Conservation (phyloP, 2,329 filamentous ascomycete species). For the Coniochaeta pulveracea region DNA sequence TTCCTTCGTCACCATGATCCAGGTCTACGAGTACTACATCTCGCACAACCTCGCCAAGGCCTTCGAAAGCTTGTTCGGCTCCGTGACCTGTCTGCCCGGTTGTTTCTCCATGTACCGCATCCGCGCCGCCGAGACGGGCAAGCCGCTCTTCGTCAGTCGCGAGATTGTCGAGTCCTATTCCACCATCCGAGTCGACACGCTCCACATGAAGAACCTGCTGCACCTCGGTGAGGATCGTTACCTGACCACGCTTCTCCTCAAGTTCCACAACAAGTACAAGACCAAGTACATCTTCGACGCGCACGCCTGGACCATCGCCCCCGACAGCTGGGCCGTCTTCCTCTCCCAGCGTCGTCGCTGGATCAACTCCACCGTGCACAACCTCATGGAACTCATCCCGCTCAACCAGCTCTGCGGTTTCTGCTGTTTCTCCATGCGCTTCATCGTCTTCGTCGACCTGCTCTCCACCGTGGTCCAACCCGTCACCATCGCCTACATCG, state of each 20-base stretch:
- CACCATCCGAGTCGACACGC: slow-evolving; percentile 89
- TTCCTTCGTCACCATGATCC: slow-evolving; percentile 96
- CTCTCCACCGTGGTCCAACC: slow-evolving; percentile 87
- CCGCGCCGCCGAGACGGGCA: slow-evolving; percentile 84
- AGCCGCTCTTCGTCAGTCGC: slow-evolving; percentile 89
- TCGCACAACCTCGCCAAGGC: slow-evolving; percentile 95
- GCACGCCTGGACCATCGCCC: slow-evolving; percentile 93
- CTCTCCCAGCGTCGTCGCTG: slow-evolving; percentile 96
- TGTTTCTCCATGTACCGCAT: slow-evolving; percentile 99
- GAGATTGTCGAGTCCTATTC: slow-evolving; percentile 83
- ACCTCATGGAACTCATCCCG: slow-evolving; percentile 89
- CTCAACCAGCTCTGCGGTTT: slow-evolving; percentile 93
- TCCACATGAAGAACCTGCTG: slow-evolving; percentile 97
- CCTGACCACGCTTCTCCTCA: slow-evolving; percentile 85
- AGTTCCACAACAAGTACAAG: slow-evolving; percentile 89
- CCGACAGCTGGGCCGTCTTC: slow-evolving; percentile 89
- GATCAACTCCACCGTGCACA: slow-evolving; percentile 99
- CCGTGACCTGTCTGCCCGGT: slow-evolving; percentile 92
- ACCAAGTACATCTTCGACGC: slow-evolving; percentile 93
- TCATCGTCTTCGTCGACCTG: slow-evolving; percentile 90
- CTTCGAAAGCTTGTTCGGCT: slow-evolving; percentile 94
- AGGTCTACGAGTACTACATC: slow-evolving; percentile 99
- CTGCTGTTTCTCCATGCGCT: slow-evolving; percentile 99
- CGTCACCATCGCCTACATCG: slow-evolving; percentile 80
- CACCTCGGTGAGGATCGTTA: slow-evolving; percentile 97